These are phyloP conservation scores for Coemansia sp. DNA, from an alignment of 192 early-diverging fungal genomes.

Conservation along the genomic window DNA sequence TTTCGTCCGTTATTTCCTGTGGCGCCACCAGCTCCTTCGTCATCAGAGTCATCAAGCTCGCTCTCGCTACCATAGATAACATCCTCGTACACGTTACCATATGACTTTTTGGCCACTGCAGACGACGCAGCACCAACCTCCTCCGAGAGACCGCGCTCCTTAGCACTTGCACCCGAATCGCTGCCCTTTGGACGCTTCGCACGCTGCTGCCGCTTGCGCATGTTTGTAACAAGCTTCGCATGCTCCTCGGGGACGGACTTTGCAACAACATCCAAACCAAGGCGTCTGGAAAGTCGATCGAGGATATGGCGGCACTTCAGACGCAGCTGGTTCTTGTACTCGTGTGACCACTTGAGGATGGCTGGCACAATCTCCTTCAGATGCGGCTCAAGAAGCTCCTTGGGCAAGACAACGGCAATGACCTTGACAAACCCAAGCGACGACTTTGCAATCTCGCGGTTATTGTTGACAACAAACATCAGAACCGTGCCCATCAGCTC, in stretches of 20 bases:
- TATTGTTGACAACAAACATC: conserved; percentile 74
- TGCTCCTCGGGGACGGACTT: conserved; percentile 83
- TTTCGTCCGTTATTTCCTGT: conserved; percentile 11
- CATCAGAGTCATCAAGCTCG: conserved; percentile 80
- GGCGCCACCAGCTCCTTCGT: conserved; percentile 55
- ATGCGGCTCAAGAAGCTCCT: conserved; percentile 66
- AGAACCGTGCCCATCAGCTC: conserved; percentile 81
- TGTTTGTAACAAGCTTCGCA: conserved; percentile 86
- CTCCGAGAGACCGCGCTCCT: conserved; percentile 54
- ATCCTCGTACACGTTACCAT: conserved; percentile 80
- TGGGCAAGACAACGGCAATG: conserved; percentile 72
- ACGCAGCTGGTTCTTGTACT: conserved; percentile 88
- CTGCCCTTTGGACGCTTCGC: conserved; percentile 66
- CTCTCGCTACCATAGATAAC: conserved; percentile 91
- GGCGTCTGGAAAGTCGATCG: conserved; percentile 85
- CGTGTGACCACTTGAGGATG: conserved; percentile 80
- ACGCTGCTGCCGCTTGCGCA: conserved; percentile 85
- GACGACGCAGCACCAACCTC: conserved; percentile 35
- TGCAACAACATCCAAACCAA: conserved; percentile 74
- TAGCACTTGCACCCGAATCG: conserved; percentile 33
- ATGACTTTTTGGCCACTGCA: conserved; percentile 58
- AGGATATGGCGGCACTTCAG: conserved; percentile 89
- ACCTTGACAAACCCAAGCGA: conserved; percentile 95
- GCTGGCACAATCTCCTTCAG: conserved; percentile 71
- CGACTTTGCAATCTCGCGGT: conserved; percentile 89